Base-by-base conservation (phyloP, 2,329 filamentous ascomycete species). In the Aspergillus luchuensis region DNA sequence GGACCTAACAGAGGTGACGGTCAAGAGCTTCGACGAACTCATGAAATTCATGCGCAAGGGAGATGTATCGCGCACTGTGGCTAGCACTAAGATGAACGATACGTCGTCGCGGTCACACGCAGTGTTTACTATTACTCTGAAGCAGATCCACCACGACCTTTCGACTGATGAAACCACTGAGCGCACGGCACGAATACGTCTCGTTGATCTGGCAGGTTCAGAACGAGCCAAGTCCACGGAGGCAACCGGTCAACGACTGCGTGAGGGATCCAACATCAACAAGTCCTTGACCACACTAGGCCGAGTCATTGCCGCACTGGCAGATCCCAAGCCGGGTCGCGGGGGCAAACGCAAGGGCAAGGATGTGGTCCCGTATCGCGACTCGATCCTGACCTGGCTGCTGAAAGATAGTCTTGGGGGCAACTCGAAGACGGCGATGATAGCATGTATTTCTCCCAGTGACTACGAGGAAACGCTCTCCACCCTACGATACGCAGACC, bases 71-170 rank as follows among this genome's bases (percentile, higher is more conserved):
- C 89, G 95, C 51, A 98, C 95, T 0, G 89, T 87, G 19, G 95
- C 95, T 13, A 92, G 91, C 73, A 99, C 95, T 61, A 98, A 97
- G 80, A 99, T 99, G 95, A 99, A 99, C 78, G 95, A 99, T 77
- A 98, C 94, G 2, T 96, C 92, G 57, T 97, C 92, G 64, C 91
- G 95, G 75, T 97, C 92, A 65, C 95, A 99, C 73, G 92, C 95
- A 7, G 95, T 99, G 60, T 99, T 99, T 77, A 99, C 95, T 28
- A 95, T 99, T 69, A 95, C 96, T 80, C 84, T 99, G 60, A 97
- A 97, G 79, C 95, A 98, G 77, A 99, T 99, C 66, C 93, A 97
- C 73, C 94, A 98, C 78, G 94, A 97, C 70, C 89, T 97, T 79
- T 90, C 92, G 56, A 96, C 92, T n/a, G 95, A 99, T 75, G 93